Percentiles rank a stretch among this genome's conserved stretches.
Evolutionary conservation across 352 stramenopile species (phyloP).

Genomic region (Phytophthora hibernalis): DNA sequence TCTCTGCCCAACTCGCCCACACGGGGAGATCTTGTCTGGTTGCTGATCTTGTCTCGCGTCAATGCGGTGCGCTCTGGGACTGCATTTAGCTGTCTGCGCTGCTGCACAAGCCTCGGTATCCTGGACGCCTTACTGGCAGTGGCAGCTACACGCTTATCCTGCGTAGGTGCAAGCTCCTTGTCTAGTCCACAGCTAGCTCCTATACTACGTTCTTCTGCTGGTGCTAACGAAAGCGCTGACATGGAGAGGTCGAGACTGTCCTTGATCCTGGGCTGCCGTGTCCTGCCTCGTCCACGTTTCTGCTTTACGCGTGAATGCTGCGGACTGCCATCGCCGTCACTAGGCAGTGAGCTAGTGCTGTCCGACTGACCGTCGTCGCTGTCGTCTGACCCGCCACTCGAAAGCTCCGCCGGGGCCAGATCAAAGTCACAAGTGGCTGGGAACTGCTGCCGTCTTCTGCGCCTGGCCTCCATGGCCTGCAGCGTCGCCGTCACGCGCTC

Average conservation of each 20-base stretch:
- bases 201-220: no score
- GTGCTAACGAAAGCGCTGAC: conserved; percentile 20
- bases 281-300: conserved; percentile 3
- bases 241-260: conserved; percentile 78
- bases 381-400: conserved; percentile 32
- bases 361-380: conserved; percentile 27
- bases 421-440: conserved; percentile 34
- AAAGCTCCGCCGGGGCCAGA: conserved; percentile 29
- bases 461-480: conserved; percentile 29
- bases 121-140: neutral
- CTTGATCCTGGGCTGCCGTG: conserved; percentile 27
- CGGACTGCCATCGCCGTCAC: conserved; percentile 14
- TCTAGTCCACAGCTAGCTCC: no score
- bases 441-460: neutral
- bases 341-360: conserved; percentile 27
- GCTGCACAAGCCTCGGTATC: conserved; percentile 50
- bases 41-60: neutral
- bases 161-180: neutral
- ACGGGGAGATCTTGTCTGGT: neutral
- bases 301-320: neutral
- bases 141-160: neutral
- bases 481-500: conserved; percentile 48
- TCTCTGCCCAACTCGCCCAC: neutral
- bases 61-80: conserved; percentile 1
- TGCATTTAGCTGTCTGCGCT: conserved; percentile 50